These are phyloP conservation scores for Boehmeria nivea DNA, from an alignment of 306 rosid genomes.

Conservation along the genomic window DNA sequence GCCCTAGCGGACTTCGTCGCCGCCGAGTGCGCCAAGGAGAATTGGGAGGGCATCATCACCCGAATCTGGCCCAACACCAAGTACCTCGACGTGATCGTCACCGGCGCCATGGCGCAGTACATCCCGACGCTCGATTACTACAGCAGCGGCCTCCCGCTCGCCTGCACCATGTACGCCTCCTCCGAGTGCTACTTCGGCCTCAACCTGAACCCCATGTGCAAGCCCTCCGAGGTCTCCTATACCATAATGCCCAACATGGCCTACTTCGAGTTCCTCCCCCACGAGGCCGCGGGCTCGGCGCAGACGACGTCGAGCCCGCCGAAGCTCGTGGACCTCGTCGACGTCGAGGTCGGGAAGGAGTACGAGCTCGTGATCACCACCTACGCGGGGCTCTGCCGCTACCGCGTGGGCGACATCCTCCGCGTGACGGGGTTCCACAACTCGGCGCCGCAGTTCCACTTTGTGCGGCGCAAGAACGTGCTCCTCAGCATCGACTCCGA, in stretches of 20 bases:
- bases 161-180: slow-evolving; percentile 60
- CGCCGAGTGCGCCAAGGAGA: slow-evolving; percentile 35
- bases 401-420: slow-evolving; percentile 57
- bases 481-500: slow-evolving; percentile 52
- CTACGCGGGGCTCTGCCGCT: slow-evolving; percentile 46
- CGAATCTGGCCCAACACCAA: slow-evolving; percentile 55
- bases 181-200: slow-evolving; percentile 55
- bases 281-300: slow-evolving; percentile 22
- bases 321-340: slow-evolving; percentile 32
- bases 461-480: slow-evolving; percentile 54
- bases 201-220: slow-evolving; percentile 52
- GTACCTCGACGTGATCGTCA: slow-evolving; percentile 50
- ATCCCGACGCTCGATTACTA: slow-evolving; percentile 54
- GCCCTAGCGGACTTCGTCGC: slow-evolving; percentile 31
- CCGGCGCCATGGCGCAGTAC: slow-evolving; percentile 64
- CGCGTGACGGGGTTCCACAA: slow-evolving; percentile 62
- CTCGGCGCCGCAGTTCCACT: slow-evolving; percentile 59
- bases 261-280: slow-evolving; percentile 51
- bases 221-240: slow-evolving; percentile 42
- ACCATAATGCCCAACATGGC: slow-evolving; percentile 71
- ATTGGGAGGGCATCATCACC: slow-evolving; percentile 49
- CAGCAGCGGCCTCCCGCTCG: slow-evolving; percentile 43
- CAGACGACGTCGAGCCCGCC: slow-evolving; percentile 4
- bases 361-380: slow-evolving; percentile 53
- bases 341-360: slow-evolving; percentile 45